These are phyloP conservation scores for Eutrema yunnanense DNA, from an alignment of 345 rosid genomes.

Conservation along the genomic window DNA sequence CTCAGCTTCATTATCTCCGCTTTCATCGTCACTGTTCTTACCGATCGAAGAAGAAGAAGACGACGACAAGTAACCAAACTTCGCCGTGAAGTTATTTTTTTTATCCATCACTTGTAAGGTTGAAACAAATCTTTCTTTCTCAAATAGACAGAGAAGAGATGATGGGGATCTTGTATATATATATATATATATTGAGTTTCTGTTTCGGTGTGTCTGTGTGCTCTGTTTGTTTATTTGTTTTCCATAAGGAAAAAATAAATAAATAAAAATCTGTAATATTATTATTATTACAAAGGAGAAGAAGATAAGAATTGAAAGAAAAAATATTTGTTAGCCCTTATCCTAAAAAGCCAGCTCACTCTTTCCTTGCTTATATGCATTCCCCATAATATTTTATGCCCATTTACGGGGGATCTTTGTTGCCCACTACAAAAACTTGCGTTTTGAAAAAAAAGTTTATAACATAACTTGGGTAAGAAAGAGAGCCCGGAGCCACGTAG, in stretches of 20 bases:
- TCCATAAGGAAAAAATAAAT: background rate
- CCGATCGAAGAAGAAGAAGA: constrained; percentile 49
- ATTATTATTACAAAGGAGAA: background rate
- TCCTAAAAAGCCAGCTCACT: constrained; percentile 13
- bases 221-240: background rate
- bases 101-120: constrained; percentile 10
- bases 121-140: background rate
- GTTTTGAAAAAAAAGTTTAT: no score
- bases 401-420: background rate
- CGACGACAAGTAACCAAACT: constrained; percentile 1
- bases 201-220: constrained; percentile 10
- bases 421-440: background rate
- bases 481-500: no score
- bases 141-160: background rate
- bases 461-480: no score
- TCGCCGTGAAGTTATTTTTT: background rate
- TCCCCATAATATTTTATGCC: background rate
- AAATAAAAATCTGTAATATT: background rate
- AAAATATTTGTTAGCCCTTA: constrained; percentile 1
- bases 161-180: background rate
- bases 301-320: background rate
- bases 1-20: constrained; percentile 47
- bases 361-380: background rate
- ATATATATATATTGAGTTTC: background rate
- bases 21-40: constrained; percentile 35